Evolutionary conservation across 192 early-diverging fungal genomes (phyloP), one percentile per base, ranked within the genome.

Genomic region (Coemansia sp.): DNA sequence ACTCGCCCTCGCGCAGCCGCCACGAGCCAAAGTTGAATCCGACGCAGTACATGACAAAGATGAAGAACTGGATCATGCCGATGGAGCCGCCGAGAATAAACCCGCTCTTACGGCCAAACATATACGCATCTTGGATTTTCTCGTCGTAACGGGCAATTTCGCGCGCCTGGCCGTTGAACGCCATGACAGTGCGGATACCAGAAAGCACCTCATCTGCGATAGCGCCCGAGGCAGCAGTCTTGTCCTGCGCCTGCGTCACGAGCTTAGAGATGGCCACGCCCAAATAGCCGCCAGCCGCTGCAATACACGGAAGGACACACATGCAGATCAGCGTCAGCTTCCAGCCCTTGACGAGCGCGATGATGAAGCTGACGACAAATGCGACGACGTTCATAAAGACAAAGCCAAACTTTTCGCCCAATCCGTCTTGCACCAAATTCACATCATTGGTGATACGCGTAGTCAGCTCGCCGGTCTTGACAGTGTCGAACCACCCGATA

Each of bases 361-460:
- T 84, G 20, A 91, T 77, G 63, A 94, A 94, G 57, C 89, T 91
- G 31, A 87, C 68, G 58, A 94, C 64, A 60, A 95, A 96, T 2
- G 87, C 84, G 15, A 87, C 84, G 25, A 88, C 42, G 43, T 85
- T 80, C 69, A 85, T 79, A 42, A 94, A 62, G 31, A 89, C 76
- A 39, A 92, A 74, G 46, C 91, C 90, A 24, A 93, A 85, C 66
- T 97, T 97, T 47, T 94, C 93, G 29, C 86, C 86, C 27, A 97
- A 88, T 43, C 92, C 94, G 70, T 95, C 94, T 75, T 96, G 93
- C 32, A 94, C 88, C 32, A 95, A 59, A 49, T 90, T 88, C 29
- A 91, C 94, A 51, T 97, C 94, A 51, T 89, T 86, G 53, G 94
- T 89, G 54, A 97, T 86, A 35, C 94, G 90, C n/a, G 94, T 93